phyloP scores from a whole-genome alignment of 352 stramenopile genomes.

The Elongisporangium prolatum region DNA sequence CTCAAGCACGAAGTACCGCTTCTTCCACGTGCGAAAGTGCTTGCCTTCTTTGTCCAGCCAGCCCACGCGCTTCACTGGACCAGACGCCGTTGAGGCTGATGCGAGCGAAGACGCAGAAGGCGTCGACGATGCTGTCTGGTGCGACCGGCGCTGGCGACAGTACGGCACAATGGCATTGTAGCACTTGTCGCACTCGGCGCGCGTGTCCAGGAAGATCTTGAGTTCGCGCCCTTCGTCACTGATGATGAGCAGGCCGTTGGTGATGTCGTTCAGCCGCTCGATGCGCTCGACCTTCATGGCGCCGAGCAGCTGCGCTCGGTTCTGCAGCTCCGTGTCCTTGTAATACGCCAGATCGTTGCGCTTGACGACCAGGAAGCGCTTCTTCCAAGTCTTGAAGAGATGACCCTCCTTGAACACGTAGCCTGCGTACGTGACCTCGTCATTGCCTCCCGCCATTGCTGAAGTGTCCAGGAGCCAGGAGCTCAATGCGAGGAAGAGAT shows the following conservation, averaged over 20 bases:
- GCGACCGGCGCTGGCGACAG: slow-evolving; percentile 26
- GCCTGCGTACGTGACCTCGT: slow-evolving; percentile 62
- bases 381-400: slow-evolving; percentile 81
- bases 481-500: background rate
- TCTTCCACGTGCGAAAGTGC: slow-evolving; percentile 68
- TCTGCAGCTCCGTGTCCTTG: slow-evolving; percentile 63
- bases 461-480: background rate
- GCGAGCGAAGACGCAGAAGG: background rate
- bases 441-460: slow-evolving; percentile 15
- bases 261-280: slow-evolving; percentile 60
- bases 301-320: slow-evolving; percentile 63
- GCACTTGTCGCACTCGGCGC: slow-evolving; percentile 62
- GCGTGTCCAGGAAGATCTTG: slow-evolving; percentile 81
- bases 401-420: slow-evolving; percentile 80
- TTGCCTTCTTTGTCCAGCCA: slow-evolving; percentile 75
- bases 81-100: background rate
- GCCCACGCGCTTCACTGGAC: slow-evolving; percentile 20
- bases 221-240: slow-evolving; percentile 61
- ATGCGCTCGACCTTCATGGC: slow-evolving; percentile 64
- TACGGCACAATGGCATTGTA: slow-evolving; percentile 58
- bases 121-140: background rate
- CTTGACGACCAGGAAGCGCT: slow-evolving; percentile 80
- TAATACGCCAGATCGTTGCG: slow-evolving; percentile 74
- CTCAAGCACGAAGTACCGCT: slow-evolving; percentile 65
- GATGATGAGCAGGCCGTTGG: slow-evolving; percentile 65